Evolutionary conservation across 768 basidiomycete species (phyloP).

Genomic region (Boletus bicolor): DNA sequence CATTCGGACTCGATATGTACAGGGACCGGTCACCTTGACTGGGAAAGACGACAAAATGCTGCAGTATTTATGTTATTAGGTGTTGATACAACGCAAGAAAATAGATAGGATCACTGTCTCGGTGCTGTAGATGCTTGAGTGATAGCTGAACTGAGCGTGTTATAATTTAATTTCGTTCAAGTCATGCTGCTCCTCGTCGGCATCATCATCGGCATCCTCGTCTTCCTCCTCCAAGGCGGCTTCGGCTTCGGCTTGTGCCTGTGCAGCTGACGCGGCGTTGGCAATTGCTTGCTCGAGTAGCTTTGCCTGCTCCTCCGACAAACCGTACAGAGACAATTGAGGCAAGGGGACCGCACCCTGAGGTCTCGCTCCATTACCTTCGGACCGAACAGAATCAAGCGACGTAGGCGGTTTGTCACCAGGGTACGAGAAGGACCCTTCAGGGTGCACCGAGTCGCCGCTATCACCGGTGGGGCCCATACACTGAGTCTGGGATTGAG

Average conservation of each 20-base stretch:
- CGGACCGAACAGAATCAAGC: slow-evolving; percentile 5
- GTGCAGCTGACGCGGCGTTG: slow-evolving; percentile 69
- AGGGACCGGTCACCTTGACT: slow-evolving; percentile 9
- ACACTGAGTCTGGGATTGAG: slow-evolving; percentile 13
- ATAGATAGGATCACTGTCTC: slow-evolving; percentile 24
- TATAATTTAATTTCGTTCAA: slow-evolving; percentile 13
- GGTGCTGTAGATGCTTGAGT: slow-evolving; percentile 1
- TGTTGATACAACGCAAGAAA: slow-evolving; percentile 20
- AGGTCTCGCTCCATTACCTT: slow-evolving; percentile 6
- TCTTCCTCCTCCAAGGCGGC: slow-evolving; percentile 72
- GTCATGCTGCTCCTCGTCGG: slow-evolving; percentile 37
- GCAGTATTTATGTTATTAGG: slow-evolving; percentile 25
- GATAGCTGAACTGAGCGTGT: slow-evolving; percentile 13
- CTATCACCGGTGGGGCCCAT: not conserved
- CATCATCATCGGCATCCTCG: slow-evolving; percentile 47
- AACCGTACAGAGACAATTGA: slow-evolving; percentile 62
- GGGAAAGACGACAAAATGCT: slow-evolving; percentile 12
- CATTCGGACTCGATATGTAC: slow-evolving; percentile 13
- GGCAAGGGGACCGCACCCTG: slow-evolving; percentile 21
- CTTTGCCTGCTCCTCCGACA: slow-evolving; percentile 70
- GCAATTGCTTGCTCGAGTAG: slow-evolving; percentile 72
- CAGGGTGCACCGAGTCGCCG: slow-evolving; percentile 7
- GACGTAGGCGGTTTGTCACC: slow-evolving; percentile 4
- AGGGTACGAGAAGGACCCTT: slow-evolving; percentile 7
- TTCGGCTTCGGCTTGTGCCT: slow-evolving; percentile 76